Conservation (phyloP, 2,329 filamentous ascomycete species). For the Xylariaceae sp. region DNA sequence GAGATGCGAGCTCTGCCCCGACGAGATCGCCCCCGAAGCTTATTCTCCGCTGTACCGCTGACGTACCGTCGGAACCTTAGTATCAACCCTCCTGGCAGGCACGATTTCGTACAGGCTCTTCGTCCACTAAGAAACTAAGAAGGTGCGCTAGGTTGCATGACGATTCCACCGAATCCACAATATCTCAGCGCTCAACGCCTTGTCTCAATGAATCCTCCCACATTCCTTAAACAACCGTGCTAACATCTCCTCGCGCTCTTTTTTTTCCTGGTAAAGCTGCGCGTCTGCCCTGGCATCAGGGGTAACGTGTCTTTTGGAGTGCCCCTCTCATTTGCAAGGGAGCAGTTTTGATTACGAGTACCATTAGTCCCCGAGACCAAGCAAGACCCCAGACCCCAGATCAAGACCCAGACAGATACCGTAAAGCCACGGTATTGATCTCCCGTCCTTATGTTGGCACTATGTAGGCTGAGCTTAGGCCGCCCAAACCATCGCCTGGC, state of each 20-base stretch:
- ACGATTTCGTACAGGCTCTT: not conserved
- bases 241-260: slow-evolving; percentile 9
- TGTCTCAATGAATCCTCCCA: slow-evolving; percentile 15
- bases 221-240: slow-evolving; percentile 5
- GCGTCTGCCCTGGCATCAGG: slow-evolving; percentile 6
- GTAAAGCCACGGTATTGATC: not conserved
- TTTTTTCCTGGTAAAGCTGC: slow-evolving; percentile 1
- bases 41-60: too few relatives aligned
- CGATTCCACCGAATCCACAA: slow-evolving; percentile 1
- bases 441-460: slow-evolving; percentile 22
- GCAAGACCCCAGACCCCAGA: too few relatives aligned
- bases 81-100: not conserved
- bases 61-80: too few relatives aligned
- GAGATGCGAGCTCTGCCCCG: too few relatives aligned
- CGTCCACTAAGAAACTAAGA: not conserved
- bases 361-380: not conserved
- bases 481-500: slow-evolving; percentile 25
- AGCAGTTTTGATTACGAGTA: not conserved
- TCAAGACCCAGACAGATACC: not conserved
- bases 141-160: not conserved
- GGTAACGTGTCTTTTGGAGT: slow-evolving; percentile 12
- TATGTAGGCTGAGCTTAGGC: slow-evolving; percentile 27
- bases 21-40: too few relatives aligned
- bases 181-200: not conserved
- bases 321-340: not conserved